Percentiles rank a stretch among this genome's conserved stretches.
phyloP scores from a whole-genome alignment of 345 rosid genomes.

The Camelina hispida region DNA sequence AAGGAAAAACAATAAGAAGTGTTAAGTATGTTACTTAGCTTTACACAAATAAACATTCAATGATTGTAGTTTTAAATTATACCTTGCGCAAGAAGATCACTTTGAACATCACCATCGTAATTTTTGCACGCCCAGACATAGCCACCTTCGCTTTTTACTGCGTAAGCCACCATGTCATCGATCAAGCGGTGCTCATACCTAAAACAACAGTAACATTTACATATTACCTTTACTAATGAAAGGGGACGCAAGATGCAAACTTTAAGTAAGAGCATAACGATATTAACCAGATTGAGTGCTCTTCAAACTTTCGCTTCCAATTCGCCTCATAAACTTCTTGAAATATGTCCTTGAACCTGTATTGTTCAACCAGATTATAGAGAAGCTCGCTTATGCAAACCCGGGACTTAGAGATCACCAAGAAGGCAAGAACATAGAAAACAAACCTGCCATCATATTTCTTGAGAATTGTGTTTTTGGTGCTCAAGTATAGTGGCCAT shows the following conservation, averaged over 20 bases:
- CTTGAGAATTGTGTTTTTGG: constrained; percentile 96
- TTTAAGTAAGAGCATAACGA: constrained; percentile 22
- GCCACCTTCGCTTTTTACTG: constrained; percentile 93
- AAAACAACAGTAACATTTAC: constrained; percentile 5
- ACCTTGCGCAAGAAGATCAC: constrained; percentile 99
- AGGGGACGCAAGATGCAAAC: constrained; percentile 4
- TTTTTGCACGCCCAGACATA: constrained; percentile 99
- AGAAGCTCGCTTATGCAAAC: constrained; percentile 3
- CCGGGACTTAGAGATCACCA: constrained; percentile 2
- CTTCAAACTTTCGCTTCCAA: constrained; percentile 93
- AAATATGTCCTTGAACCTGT: constrained; percentile 97
- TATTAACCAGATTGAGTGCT: constrained; percentile 82
- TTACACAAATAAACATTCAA: neutral
- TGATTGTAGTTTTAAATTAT: neutral
- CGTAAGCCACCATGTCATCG: constrained; percentile 99
- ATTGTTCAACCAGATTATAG: constrained; percentile 28
- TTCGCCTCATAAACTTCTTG: constrained; percentile 89
- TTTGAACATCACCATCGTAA: constrained; percentile 98
- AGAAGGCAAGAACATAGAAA: constrained; percentile 17
- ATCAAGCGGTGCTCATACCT: constrained; percentile 99
- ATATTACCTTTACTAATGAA: neutral
- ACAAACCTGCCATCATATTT: constrained; percentile 97
- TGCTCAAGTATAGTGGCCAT: constrained; percentile 97
- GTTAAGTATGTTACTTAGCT: constrained; percentile 23
- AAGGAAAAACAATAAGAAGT: constrained; percentile 5